These are phyloP conservation scores for Xylaria grammica DNA, from an alignment of 495 filamentous ascomycete genomes.

Conservation along the genomic window DNA sequence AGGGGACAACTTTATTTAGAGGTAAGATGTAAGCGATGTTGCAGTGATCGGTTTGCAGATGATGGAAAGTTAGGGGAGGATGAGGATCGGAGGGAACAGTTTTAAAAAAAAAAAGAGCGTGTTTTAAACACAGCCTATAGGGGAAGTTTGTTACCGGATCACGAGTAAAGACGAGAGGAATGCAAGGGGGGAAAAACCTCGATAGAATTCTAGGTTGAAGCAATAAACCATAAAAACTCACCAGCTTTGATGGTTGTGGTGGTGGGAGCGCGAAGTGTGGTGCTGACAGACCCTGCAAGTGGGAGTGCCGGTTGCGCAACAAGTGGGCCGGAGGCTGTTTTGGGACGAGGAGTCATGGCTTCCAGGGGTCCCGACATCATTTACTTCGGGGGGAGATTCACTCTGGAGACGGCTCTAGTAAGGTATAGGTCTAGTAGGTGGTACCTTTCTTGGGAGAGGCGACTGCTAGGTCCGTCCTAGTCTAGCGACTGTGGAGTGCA, in stretches of 20 bases:
- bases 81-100: background rate
- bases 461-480: background rate
- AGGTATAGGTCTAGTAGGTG: background rate
- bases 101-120: background rate
- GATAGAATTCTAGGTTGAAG: constrained; percentile 14
- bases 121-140: background rate
- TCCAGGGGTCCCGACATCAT: constrained; percentile 22
- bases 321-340: constrained; percentile 32
- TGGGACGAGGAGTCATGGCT: constrained; percentile 38
- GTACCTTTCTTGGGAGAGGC: background rate
- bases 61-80: background rate
- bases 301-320: constrained; percentile 29
- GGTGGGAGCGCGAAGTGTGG: constrained; percentile 8
- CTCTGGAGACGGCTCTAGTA: too few relatives aligned
- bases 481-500: background rate
- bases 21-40: constrained; percentile 1
- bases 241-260: constrained; percentile 19
- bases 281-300: constrained; percentile 7
- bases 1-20: background rate
- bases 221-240: constrained; percentile 19
- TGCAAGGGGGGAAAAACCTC: background rate
- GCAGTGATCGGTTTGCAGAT: constrained; percentile 2
- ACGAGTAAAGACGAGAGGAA: background rate
- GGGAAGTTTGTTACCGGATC: background rate
- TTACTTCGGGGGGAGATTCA: too few relatives aligned